Base-by-base conservation (phyloP, 352 stramenopile species). In the Poterioochromonas sp. region DNA sequence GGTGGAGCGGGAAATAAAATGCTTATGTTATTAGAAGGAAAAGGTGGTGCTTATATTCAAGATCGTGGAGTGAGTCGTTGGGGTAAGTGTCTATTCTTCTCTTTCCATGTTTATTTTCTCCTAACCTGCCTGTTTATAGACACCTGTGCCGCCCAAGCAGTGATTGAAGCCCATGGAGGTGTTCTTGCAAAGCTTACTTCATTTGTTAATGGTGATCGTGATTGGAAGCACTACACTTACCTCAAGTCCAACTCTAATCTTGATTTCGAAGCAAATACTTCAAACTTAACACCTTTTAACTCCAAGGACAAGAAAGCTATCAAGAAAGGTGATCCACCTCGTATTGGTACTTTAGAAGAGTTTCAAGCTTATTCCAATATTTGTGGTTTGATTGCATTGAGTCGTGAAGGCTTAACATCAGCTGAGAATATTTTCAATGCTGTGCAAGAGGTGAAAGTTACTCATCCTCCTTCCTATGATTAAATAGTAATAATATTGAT, bases 1-100 rank as follows among this genome's bases (percentile, higher is more conserved):
- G 85, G 83, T 63, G 85, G 83, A 22, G 81, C 82, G 32, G 85
- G 85, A 29, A 89, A 89, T 79, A 86, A 86, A 43, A 83, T 86
- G 77, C 80, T 89, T 71, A 82, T 87, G 77, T 76, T 89, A 0
- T 77, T 89, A 22, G 83, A 88, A 79, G 79, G 79, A n/a, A 87
- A 84, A 70, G 79, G 84, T 18, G 43, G 65, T 32, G 29, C 82
- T 18, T 89, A 88, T 78, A 85, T 88, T 73, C 83, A 86, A 78
- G 85, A 89, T 73, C 73, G 80, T 74, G 76, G 85, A 18, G 81
- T 83, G 1, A 78, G 51, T 60, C 34, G 80, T 22, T 77, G 69
- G 76, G 77, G 51, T 76, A 51, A 68, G 62, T 39, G 11, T 26
- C 26, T 58, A 26, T 26, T 26, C 26, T n/a, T 68, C 32, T n/a